Evolutionary conservation across 1,139 yeast genomes (phyloP).

Genomic region (Candida labiduridarum): DNA sequence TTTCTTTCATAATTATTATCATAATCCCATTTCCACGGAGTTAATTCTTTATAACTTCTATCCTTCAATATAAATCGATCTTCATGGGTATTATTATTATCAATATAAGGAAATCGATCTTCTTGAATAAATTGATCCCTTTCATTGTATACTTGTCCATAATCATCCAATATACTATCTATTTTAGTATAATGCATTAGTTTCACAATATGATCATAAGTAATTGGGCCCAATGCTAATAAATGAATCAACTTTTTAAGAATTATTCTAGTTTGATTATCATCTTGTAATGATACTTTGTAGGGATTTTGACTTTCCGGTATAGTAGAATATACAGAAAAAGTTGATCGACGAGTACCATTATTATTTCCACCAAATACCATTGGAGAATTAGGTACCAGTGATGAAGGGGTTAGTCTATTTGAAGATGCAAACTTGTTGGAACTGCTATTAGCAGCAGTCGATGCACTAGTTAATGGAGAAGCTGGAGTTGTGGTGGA

Average conservation of each 20-base stretch:
- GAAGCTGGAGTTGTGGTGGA: slow-evolving; percentile 7
- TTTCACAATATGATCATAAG: slow-evolving; percentile 14
- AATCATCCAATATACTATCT: slow-evolving; percentile 17
- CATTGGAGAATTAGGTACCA: slow-evolving; percentile 2
- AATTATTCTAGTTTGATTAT: slow-evolving; percentile 21
- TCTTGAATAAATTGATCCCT: slow-evolving; percentile 34
- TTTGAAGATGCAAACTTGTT: neutral
- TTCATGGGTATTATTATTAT: slow-evolving; percentile 5
- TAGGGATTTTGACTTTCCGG: neutral
- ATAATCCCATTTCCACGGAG: slow-evolving; percentile 45
- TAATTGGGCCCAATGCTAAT: slow-evolving; percentile 44
- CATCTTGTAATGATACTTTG: slow-evolving; percentile 23
- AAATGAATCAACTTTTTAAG: slow-evolving; percentile 33
- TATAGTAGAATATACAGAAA: neutral
- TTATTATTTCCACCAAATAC: neutral
- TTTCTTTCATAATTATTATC: slow-evolving; percentile 35
- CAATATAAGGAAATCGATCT: slow-evolving; percentile 33
- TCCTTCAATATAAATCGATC: slow-evolving; percentile 36
- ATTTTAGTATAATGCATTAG: slow-evolving; percentile 16
- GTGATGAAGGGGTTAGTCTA: neutral
- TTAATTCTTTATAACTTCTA: slow-evolving; percentile 43
- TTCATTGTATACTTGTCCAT: slow-evolving; percentile 36
- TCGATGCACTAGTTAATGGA: slow-evolving; percentile 1
- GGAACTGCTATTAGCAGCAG: neutral
- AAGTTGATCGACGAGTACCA: neutral